Base-by-base conservation (phyloP, 192 early-diverging fungal species). In the Mortierella alpina region DNA sequence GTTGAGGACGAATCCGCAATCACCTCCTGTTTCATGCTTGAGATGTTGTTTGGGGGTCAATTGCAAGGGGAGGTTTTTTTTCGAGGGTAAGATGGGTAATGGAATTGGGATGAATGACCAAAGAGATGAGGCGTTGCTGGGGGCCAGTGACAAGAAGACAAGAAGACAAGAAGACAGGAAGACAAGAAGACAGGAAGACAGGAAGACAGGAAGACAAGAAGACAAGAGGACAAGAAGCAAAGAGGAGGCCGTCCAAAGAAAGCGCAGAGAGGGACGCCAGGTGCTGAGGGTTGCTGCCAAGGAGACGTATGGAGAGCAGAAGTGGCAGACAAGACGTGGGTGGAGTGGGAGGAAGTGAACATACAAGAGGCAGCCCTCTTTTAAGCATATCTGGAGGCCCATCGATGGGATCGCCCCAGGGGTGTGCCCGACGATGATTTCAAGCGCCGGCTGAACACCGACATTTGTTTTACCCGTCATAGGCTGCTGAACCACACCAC, bases 181-280 rank as follows among this genome's bases (percentile, higher is more conserved):
- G 20, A 59, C 39, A 40, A 42, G 48, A 52, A 31, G 63, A 65
- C 6, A 8, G 12, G 51, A 57, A 51, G 63, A 62, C 14, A 52
- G 12, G 7, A 18, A 23, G 11, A n/a, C 5, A 60, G 41, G 9
- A 10, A 49, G n/a, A 44, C 4, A 60, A 53, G 11, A n/a, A n/a
- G n/a, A n/a, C n/a, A 46, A 66, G 20, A 14, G 42, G 23, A n/a
- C 2, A 55, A 63, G 54, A 64, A 63, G 46, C 56, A 47, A 13
- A 41, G 45, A 44, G n/a, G 18, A 59, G 47, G 23, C 20, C 5
- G 15, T 15, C 17, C 2, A 55, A 45, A 47, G 40, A 18, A 44
- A 13, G 14, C 14, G 11, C 41, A 42, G 57, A 41, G 23, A 39
- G 15, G 2, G 18, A 39, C 9, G 22, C 44, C 44, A 45, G 61